phyloP scores from a whole-genome alignment of 345 rosid genomes.

The Pugionium dolabratum region DNA sequence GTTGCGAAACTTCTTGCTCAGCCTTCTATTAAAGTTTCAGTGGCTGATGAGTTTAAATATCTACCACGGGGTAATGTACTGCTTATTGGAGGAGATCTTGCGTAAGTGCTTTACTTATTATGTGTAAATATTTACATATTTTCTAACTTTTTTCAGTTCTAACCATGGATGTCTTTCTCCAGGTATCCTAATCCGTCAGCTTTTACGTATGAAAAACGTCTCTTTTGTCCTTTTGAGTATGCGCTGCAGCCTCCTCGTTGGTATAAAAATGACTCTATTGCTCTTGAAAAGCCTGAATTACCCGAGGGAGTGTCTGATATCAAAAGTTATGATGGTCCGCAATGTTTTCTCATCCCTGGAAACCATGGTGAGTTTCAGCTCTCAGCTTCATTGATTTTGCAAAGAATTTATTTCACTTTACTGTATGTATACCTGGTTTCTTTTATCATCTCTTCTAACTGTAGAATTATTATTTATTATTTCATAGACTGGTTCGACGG shows the following conservation, averaged over 20 bases:
- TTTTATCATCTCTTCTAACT: neutral
- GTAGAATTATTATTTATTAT: neutral
- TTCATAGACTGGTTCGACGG: constrained; percentile 93
- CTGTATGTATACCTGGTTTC: neutral
- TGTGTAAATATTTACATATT: constrained; percentile 5
- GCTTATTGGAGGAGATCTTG: constrained; percentile 96
- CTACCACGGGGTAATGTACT: constrained; percentile 68
- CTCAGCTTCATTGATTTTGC: constrained; percentile 9
- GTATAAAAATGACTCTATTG: constrained; percentile 63
- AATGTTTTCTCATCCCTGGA: constrained; percentile 85
- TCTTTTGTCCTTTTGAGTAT: constrained; percentile 84
- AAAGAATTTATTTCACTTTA: constrained; percentile 1
- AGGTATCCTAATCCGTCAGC: constrained; percentile 94
- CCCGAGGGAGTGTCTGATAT: constrained; percentile 65
- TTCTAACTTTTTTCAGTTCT: constrained; percentile 2
- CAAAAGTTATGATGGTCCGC: constrained; percentile 83
- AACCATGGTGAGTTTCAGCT: constrained; percentile 73
- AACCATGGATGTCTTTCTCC: constrained; percentile 7
- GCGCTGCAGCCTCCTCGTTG: constrained; percentile 88
- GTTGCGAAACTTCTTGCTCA: constrained; percentile 87
- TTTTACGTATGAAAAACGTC: constrained; percentile 79
- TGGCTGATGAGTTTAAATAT: constrained; percentile 47
- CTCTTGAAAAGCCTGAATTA: constrained; percentile 77
- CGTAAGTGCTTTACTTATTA: constrained; percentile 51
- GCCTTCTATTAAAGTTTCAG: constrained; percentile 52